Percentiles rank a stretch among this genome's conserved stretches.
Evolutionary conservation across 2,329 filamentous ascomycete species (phyloP).

Genomic region (Juglanconis sp.): DNA sequence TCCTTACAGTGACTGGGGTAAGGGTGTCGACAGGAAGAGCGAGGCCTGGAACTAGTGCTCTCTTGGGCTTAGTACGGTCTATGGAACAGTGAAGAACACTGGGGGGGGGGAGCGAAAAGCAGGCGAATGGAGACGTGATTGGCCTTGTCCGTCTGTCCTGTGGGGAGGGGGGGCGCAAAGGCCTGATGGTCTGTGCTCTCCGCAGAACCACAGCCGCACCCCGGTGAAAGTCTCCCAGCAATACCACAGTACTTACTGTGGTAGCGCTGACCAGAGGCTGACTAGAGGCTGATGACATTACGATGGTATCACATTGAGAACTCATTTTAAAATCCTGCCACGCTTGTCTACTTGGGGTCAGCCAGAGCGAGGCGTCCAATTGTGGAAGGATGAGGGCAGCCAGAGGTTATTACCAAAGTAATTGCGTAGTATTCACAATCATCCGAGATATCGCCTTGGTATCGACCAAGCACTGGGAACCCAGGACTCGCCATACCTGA

Average conservation of each 20-base stretch:
- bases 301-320: background rate
- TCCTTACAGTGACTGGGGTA: background rate
- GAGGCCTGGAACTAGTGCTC: background rate
- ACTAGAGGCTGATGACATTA: background rate
- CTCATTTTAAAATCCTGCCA: conserved; percentile 8
- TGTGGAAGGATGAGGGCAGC: background rate
- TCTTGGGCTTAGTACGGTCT: background rate
- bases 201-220: background rate
- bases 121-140: background rate
- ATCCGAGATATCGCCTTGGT: too few species aligned
- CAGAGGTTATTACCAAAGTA: background rate
- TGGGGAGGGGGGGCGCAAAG: background rate
- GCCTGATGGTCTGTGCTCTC: background rate
- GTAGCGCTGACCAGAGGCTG: background rate
- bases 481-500: too few species aligned
- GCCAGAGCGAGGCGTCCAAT: background rate
- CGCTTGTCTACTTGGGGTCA: conserved; percentile 5
- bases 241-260: too few species aligned
- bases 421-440: too few species aligned
- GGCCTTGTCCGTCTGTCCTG: background rate
- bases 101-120: background rate
- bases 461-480: too few species aligned
- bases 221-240: background rate
- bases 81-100: background rate
- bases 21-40: background rate